These are phyloP conservation scores for Neonectria hederae DNA, from an alignment of 2,329 filamentous ascomycete genomes.

Conservation along the genomic window DNA sequence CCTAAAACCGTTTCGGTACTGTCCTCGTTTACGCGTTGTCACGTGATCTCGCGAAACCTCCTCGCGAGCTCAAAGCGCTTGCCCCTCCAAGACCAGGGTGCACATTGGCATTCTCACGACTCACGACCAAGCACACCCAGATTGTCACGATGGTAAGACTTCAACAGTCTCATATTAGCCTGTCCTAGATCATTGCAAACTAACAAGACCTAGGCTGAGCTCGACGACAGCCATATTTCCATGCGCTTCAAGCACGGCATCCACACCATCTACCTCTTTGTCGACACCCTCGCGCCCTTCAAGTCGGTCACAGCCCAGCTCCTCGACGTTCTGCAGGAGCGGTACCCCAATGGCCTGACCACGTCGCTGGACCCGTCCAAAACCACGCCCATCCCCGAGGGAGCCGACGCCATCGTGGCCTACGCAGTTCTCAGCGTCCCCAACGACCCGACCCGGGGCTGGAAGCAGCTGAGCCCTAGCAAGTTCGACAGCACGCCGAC, in stretches of 20 bases:
- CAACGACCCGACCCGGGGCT: conserved; percentile 58
- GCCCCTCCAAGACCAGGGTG: conserved; percentile 13
- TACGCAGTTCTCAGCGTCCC: conserved; percentile 58
- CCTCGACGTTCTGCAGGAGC: conserved; percentile 64
- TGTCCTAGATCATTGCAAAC: background rate
- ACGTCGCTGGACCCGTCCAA: conserved; percentile 46
- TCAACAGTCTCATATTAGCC: background rate
- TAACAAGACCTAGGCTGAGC: conserved; percentile 32
- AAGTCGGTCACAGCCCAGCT: conserved; percentile 66
- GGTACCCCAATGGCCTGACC: conserved; percentile 64
- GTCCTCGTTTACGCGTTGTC: conserved; percentile 38
- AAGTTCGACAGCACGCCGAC: conserved; percentile 51
- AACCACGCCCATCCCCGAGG: conserved; percentile 51
- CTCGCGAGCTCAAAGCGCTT: background rate
- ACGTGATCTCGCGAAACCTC: conserved; percentile 43
- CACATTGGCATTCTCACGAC: background rate
- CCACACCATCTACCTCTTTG: conserved; percentile 75
- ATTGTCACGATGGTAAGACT: conserved; percentile 25
- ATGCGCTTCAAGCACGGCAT: conserved; percentile 78
- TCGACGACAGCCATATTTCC: conserved; percentile 65
- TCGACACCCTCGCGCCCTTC: conserved; percentile 67
- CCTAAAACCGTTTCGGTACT: background rate
- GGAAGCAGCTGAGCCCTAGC: conserved; percentile 56
- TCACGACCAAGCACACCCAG: background rate
- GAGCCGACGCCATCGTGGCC: conserved; percentile 53